A percentile compares a stretch with the other conserved stretches of the same genome.
Conservation (phyloP, 345 rosid genomes). For the Stellera chamaejasme region DNA sequence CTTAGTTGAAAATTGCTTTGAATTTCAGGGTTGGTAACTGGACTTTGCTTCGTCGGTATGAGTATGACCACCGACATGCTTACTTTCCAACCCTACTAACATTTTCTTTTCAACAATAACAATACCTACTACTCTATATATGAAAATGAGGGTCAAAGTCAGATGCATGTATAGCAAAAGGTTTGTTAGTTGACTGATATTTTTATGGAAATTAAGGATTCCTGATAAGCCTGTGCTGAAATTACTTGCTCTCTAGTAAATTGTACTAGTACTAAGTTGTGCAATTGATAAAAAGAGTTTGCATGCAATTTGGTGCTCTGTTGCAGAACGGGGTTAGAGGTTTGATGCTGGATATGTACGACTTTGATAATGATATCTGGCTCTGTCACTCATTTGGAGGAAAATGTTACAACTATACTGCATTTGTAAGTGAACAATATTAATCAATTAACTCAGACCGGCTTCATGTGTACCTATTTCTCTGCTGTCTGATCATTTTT, state of each 20-base stretch:
- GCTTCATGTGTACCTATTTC: background rate
- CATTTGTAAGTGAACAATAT: constrained; percentile 55
- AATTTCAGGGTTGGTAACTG: too few species aligned
- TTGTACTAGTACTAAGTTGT: background rate
- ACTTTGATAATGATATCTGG: constrained; percentile 74
- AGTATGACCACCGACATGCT: too few species aligned
- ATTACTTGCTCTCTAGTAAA: background rate
- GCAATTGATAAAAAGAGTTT: background rate
- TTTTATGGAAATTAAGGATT: too few species aligned
- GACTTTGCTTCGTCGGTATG: too few species aligned
- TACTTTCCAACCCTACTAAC: too few species aligned
- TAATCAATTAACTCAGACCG: background rate
- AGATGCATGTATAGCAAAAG: too few species aligned
- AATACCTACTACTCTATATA: too few species aligned
- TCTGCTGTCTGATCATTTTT: background rate
- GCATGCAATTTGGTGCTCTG: constrained; percentile 7
- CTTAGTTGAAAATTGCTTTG: too few species aligned
- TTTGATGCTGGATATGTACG: constrained; percentile 88
- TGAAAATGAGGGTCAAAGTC: too few species aligned
- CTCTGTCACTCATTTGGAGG: constrained; percentile 77
- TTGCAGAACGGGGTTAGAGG: constrained; percentile 92
- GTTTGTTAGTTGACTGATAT: too few species aligned
- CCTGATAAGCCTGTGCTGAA: background rate
- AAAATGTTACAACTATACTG: constrained; percentile 56
- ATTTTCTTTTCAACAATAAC: too few species aligned